phyloP scores from a whole-genome alignment of 768 basidiomycete species.

The Inosperma sp. region DNA sequence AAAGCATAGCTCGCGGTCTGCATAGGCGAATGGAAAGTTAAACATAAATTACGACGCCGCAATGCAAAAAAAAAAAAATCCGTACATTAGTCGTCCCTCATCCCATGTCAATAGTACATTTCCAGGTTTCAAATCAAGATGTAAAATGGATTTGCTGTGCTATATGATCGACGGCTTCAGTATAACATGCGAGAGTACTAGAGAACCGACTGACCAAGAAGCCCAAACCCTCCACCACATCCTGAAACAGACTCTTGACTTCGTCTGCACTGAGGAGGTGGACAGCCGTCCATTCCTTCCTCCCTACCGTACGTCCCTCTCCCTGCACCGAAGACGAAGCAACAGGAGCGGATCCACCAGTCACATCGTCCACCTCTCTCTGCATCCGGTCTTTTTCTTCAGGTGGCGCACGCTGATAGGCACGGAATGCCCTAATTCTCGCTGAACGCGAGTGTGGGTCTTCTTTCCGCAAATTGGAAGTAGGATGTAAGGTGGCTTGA shows the following conservation, averaged over 20 bases:
- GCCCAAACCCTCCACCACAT: constrained; percentile 80
- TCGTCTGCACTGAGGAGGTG: constrained; percentile 85
- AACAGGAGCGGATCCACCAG: constrained; percentile 13
- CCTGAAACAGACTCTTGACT: constrained; percentile 72
- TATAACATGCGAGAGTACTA: neutral
- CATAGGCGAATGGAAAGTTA: too few species aligned
- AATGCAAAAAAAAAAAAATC: constrained; percentile 3
- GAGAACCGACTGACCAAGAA: constrained; percentile 65
- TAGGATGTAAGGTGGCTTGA: constrained; percentile 6
- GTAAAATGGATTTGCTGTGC: constrained; percentile 83
- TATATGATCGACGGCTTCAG: constrained; percentile 26
- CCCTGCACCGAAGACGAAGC: constrained; percentile 6
- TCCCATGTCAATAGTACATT: constrained; percentile 93
- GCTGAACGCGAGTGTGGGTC: constrained; percentile 58
- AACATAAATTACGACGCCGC: neutral
- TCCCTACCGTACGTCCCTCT: constrained; percentile 21
- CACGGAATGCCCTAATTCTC: constrained; percentile 72
- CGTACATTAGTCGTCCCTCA: constrained; percentile 76
- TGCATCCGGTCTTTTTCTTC: constrained; percentile 59
- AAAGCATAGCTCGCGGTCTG: constrained; percentile 91
- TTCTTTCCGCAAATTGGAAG: constrained; percentile 8
- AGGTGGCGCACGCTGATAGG: constrained; percentile 59
- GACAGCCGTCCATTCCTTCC: constrained; percentile 58
- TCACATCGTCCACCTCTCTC: constrained; percentile 41
- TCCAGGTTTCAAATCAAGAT: constrained; percentile 91